Percentiles rank a stretch among this genome's conserved stretches.
Conservation (phyloP, 2,329 filamentous ascomycete genomes). For the Pseudofabraea citricarpa region DNA sequence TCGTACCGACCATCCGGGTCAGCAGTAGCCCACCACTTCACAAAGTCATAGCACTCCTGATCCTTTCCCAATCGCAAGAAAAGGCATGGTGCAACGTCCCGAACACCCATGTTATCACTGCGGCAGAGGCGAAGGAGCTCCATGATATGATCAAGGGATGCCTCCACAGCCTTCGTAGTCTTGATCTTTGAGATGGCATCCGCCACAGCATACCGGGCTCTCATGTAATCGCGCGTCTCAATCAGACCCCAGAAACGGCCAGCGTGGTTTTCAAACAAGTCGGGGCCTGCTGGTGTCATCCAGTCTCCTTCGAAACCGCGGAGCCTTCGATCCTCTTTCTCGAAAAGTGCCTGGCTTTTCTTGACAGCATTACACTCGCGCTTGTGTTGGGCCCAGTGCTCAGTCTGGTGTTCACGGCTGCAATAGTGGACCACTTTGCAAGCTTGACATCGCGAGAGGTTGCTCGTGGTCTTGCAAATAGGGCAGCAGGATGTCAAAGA, state of each 20-base stretch:
- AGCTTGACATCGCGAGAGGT: no score
- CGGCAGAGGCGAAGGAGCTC: conserved; percentile 41
- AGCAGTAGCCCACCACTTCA: conserved; percentile 39
- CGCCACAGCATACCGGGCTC: conserved; percentile 28
- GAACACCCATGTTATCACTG: conserved; percentile 39
- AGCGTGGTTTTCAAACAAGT: conserved; percentile 33
- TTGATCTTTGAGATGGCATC: conserved; percentile 30
- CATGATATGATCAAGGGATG: conserved; percentile 33
- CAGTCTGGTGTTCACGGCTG: conserved; percentile 35
- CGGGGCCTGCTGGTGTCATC: conserved; percentile 13
- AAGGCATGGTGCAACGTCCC: conserved; percentile 34
- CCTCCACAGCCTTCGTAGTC: conserved; percentile 30
- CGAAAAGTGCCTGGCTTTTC: conserved; percentile 23
- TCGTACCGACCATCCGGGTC: conserved; percentile 28
- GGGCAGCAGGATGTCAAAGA: no score
- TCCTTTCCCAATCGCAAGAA: conserved; percentile 42
- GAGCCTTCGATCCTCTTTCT: conserved; percentile 33
- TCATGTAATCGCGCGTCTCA: conserved; percentile 41
- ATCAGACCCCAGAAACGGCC: conserved; percentile 39
- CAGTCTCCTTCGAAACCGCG: conserved; percentile 26
- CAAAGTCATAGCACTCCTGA: conserved; percentile 43
- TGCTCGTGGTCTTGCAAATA: no score
- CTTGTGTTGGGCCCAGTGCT: conserved; percentile 35
- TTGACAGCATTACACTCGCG: conserved; percentile 33
- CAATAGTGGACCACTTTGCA: conserved; percentile 43